Conservation (phyloP, 2,329 filamentous ascomycete genomes). For the Pestalotiopsis fici region DNA sequence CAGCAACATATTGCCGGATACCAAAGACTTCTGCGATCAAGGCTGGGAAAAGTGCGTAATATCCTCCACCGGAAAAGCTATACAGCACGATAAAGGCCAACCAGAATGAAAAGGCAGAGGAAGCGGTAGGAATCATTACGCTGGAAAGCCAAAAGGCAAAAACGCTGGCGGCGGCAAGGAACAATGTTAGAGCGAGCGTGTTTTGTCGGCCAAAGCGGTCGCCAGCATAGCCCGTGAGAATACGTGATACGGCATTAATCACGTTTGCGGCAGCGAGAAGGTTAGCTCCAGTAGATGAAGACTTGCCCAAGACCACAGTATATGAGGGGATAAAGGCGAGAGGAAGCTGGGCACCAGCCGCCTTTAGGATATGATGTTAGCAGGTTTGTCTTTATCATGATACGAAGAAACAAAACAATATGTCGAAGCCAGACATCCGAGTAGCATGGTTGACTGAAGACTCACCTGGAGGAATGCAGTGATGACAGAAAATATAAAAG, state of each 20-base stretch:
- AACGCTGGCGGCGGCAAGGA: constrained; percentile 36
- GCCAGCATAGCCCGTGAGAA: constrained; percentile 43
- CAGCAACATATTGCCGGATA: constrained; percentile 45
- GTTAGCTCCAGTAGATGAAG: constrained; percentile 39
- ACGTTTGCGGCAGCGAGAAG: constrained; percentile 45
- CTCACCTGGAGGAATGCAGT: constrained; percentile 38
- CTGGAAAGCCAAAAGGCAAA: constrained; percentile 37
- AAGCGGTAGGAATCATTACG: constrained; percentile 24
- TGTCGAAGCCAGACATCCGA: too few relatives aligned
- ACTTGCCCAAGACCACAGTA: constrained; percentile 42
- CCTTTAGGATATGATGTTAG: constrained; percentile 26
- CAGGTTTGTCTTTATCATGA: not conserved
- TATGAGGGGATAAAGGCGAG: constrained; percentile 50
- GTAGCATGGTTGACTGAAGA: too few relatives aligned
- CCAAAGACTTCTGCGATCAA: constrained; percentile 48
- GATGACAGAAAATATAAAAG: constrained; percentile 41
- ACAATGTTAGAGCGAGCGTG: constrained; percentile 40
- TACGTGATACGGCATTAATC: constrained; percentile 44
- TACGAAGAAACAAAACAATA: not conserved
- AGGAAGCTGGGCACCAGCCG: constrained; percentile 46
- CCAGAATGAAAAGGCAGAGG: constrained; percentile 35
- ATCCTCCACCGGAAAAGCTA: constrained; percentile 42
- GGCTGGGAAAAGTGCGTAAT: constrained; percentile 46
- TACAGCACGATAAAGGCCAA: constrained; percentile 43
- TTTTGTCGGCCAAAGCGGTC: constrained; percentile 50